Evolutionary conservation across 495 filamentous ascomycete genomes (phyloP).

Genomic region (Tuber indicum): DNA sequence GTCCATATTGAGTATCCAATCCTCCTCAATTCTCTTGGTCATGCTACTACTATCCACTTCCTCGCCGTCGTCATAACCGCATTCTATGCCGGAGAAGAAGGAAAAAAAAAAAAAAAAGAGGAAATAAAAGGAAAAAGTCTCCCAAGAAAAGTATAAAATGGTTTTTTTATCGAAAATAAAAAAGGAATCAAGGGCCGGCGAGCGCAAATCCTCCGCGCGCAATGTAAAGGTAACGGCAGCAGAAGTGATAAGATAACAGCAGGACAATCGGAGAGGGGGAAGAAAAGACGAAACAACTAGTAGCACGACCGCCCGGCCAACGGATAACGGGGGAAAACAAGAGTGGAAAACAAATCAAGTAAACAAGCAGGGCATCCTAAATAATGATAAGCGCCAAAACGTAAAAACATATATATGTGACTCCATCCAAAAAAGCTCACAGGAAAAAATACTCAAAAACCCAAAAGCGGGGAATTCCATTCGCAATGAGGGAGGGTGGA

Average conservation of each 20-base stretch:
- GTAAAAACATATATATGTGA: conserved; percentile 31
- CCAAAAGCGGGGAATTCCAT: neutral
- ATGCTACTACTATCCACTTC: neutral
- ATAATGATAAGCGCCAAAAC: conserved; percentile 21
- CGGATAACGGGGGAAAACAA: neutral
- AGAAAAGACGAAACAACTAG: neutral
- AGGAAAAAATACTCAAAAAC: conserved; percentile 6
- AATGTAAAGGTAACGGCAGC: neutral
- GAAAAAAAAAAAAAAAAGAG: neutral
- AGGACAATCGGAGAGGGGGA: neutral
- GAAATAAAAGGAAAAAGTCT: neutral
- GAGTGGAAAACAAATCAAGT: neutral
- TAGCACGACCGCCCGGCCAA: neutral
- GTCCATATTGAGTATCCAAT: neutral
- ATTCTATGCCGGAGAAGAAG: neutral
- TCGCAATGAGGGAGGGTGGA: neutral
- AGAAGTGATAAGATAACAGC: neutral
- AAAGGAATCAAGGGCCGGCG: neutral
- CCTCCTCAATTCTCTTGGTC: neutral
- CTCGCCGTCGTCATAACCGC: neutral
- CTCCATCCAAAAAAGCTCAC: conserved; percentile 35
- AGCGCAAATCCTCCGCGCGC: neutral
- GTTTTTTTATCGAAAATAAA: conserved; percentile 2
- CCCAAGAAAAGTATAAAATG: neutral
- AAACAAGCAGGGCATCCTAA: neutral